Percentiles rank a stretch among this genome's conserved stretches.
These are phyloP conservation scores for Acacia pycnantha DNA, from an alignment of 331 rosid genomes.

Conservation along the genomic window DNA sequence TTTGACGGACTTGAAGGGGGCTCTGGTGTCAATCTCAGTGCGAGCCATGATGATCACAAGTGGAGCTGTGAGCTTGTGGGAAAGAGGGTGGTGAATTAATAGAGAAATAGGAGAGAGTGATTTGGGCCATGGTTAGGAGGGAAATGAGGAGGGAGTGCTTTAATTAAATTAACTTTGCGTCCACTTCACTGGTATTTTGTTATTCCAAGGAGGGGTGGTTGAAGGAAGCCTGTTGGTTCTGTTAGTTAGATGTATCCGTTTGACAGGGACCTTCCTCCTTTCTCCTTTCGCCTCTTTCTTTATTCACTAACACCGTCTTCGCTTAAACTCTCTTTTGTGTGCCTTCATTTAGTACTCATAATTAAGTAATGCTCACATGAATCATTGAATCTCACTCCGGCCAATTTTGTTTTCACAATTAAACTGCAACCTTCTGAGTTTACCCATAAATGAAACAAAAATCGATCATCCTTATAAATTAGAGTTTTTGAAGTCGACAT, in stretches of 20 bases:
- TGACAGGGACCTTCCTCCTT: conserved; percentile 54
- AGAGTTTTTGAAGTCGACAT: not conserved
- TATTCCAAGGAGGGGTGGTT: conserved; percentile 43
- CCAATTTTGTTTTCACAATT: not conserved
- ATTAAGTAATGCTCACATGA: not conserved
- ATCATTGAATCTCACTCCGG: not conserved
- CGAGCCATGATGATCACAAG: conserved; percentile 37
- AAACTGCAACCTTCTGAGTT: not conserved
- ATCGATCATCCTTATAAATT: too few relatives aligned
- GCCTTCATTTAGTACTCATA: not conserved
- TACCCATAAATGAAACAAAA: too few relatives aligned
- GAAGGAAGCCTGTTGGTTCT: conserved; percentile 46
- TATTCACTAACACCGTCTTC: not conserved
- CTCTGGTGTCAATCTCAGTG: conserved; percentile 78
- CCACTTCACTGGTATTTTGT: conserved; percentile 90
- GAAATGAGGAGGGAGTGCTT: conserved; percentile 25
- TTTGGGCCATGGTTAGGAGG: conserved; percentile 27
- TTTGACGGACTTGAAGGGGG: conserved; percentile 82
- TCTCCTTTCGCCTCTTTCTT: conserved; percentile 2
- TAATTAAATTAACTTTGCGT: conserved; percentile 69
- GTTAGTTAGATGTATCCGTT: conserved; percentile 55
- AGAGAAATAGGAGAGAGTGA: conserved; percentile 41
- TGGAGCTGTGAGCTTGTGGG: not conserved
- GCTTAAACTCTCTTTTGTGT: not conserved
- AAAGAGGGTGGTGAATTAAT: not conserved